A percentile compares a stretch with the other conserved stretches of the same genome.
phyloP scores from a whole-genome alignment of 1,139 yeast species.

The Blastobotrys aristatus region DNA sequence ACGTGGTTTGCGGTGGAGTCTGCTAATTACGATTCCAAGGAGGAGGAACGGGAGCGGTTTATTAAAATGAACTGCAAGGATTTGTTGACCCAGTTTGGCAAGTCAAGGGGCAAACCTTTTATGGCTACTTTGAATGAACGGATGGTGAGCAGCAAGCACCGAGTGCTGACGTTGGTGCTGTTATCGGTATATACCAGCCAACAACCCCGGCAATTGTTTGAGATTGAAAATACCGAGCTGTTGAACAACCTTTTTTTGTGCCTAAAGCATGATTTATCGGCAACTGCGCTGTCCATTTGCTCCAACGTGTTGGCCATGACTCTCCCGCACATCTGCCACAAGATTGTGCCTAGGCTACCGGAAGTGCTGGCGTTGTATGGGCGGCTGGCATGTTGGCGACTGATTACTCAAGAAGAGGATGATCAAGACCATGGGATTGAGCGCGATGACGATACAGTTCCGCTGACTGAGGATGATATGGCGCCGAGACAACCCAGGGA shows the following conservation, averaged over 20 bases:
- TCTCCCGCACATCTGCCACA: constrained; percentile 47
- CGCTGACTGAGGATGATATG: constrained; percentile 3
- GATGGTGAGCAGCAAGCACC: constrained; percentile 31
- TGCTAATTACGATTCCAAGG: constrained; percentile 18
- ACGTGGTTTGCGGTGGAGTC: constrained; percentile 13
- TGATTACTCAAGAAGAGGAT: constrained; percentile 16
- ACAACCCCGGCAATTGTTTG: constrained; percentile 35
- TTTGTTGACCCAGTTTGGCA: constrained; percentile 42
- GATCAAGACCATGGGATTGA: constrained; percentile 13
- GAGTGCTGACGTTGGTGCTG: constrained; percentile 40
- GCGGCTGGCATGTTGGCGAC: constrained; percentile 42
- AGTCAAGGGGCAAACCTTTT: constrained; percentile 35
- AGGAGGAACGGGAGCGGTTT: constrained; percentile 48
- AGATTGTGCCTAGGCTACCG: constrained; percentile 38
- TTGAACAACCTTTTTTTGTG: constrained; percentile 42
- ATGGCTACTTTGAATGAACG: constrained; percentile 37
- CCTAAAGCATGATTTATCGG: constrained; percentile 44
- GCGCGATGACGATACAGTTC: constrained; percentile 7
- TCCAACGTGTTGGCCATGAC: constrained; percentile 48
- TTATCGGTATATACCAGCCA: constrained; percentile 29
- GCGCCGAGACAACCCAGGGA: constrained; percentile 4
- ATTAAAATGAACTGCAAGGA: constrained; percentile 42
- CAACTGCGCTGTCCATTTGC: constrained; percentile 41
- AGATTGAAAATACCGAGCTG: constrained; percentile 39
- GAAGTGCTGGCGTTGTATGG: constrained; percentile 46